Conservation (phyloP, 2,329 filamentous ascomycete species). For the Aspergillus melleus region DNA sequence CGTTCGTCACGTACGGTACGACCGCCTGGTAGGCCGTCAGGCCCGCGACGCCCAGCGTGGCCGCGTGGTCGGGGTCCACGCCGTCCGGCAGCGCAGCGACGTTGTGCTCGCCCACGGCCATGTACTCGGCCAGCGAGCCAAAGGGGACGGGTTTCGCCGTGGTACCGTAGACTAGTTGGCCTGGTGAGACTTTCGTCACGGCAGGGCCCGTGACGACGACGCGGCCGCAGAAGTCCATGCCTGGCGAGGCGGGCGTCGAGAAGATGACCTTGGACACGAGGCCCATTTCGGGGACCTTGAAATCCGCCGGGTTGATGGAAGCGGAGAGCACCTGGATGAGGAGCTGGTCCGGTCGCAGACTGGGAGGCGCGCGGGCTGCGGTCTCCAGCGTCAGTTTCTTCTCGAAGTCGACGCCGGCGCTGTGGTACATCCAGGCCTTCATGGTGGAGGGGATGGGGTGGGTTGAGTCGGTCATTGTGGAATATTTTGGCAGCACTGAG, state of each 20-base stretch:
- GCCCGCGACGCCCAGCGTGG: slow-evolving; percentile 48
- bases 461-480: not conserved
- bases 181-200: slow-evolving; percentile 34
- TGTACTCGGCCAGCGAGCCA: slow-evolving; percentile 49
- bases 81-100: slow-evolving; percentile 44
- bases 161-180: slow-evolving; percentile 50
- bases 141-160: slow-evolving; percentile 30
- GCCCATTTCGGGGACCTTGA: slow-evolving; percentile 60
- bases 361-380: slow-evolving; percentile 43
- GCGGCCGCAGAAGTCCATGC: slow-evolving; percentile 52
- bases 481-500: too few species aligned
- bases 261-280: slow-evolving; percentile 42
- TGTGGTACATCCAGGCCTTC: slow-evolving; percentile 60
- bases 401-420: slow-evolving; percentile 50
- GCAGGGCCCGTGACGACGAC: slow-evolving; percentile 39
- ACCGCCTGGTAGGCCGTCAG: slow-evolving; percentile 52
- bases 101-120: slow-evolving; percentile 36
- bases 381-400: slow-evolving; percentile 53
- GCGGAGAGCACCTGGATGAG: slow-evolving; percentile 57
- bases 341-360: slow-evolving; percentile 47
- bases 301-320: slow-evolving; percentile 64
- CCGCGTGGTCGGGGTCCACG: slow-evolving; percentile 44
- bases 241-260: slow-evolving; percentile 48
- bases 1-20: slow-evolving; percentile 48
- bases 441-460: slow-evolving; percentile 42